Base-by-base conservation (phyloP, 495 filamentous ascomycete genomes). In the Penicillium argentinense region DNA sequence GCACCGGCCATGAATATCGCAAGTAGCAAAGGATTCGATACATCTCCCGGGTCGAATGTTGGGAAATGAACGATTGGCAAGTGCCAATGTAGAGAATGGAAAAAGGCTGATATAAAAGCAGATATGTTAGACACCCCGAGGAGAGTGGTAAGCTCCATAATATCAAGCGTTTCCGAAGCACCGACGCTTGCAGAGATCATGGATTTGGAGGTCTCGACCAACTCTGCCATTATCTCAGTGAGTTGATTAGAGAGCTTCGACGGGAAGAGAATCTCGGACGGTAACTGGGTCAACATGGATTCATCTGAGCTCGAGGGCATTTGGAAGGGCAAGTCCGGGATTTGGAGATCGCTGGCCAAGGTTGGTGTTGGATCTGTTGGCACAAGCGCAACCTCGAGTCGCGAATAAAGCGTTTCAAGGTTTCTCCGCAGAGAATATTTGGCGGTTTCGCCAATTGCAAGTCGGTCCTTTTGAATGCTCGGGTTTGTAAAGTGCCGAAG, bases 11-110 rank as follows among this genome's bases (percentile, higher is more conserved):
- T 32, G 21, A 65, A 70, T 9, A 69, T 68, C 4, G 68, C 42
- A 13, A 70, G 57, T 3, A 72, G 43, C 3, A 72, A 45, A 11
- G 57, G 40, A 27, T 58, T 67, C 9, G 67, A 67, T n/a, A 65
- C 42, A 11, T 60, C 62, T 1, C 63, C 65, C 0, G 66, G 64
- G 28, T 72, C 63, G 25, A 69, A 70, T 0, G 63, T 68, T 14
- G 69, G 67, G 14, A 65, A 70, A 54, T 72, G 69, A 1, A 72
- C 62, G 24, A 72, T 58, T 0, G 69, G 67, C 9, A 70, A 40
- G 46, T 72, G 67, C 64, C 66, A 68, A 30, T 72, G 61, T 0
- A 70, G 53, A 12, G 63, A 62, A n/a, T 67, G 60, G 19, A 72
- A 72, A 42, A 66, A 72, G 3, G 51, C 65, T n/a, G 63, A 63